phyloP scores from a whole-genome alignment of 768 basidiomycete species.

The Leccinum fibrillosum region DNA sequence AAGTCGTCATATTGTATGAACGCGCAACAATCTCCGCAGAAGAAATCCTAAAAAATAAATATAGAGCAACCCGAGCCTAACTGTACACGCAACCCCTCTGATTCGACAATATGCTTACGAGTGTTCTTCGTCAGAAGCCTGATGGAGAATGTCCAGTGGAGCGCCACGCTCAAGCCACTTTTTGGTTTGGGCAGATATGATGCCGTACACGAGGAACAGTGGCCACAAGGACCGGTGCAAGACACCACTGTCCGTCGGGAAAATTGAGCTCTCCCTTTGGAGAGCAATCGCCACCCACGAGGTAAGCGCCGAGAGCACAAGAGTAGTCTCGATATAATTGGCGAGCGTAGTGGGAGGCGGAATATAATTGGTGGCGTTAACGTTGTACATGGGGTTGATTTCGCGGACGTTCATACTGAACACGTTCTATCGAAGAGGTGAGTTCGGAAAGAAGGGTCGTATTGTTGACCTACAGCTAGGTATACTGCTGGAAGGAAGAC shows the following conservation, averaged over 20 bases:
- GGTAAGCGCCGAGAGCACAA: slow-evolving; percentile 46
- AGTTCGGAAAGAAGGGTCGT: background rate
- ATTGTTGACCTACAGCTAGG: slow-evolving; percentile 20
- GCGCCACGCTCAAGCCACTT: background rate
- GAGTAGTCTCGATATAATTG: slow-evolving; percentile 38
- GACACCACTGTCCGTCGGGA: slow-evolving; percentile 2
- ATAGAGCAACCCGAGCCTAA: background rate
- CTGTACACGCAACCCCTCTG: background rate
- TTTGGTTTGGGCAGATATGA: background rate
- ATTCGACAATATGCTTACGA: background rate
- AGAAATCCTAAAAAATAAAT: background rate
- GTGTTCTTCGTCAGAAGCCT: background rate
- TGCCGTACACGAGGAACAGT: slow-evolving; percentile 9
- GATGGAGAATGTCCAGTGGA: background rate
- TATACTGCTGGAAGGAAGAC: slow-evolving; percentile 54
- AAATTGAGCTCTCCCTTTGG: slow-evolving; percentile 30
- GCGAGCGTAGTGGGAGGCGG: slow-evolving; percentile 19
- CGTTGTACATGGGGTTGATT: slow-evolving; percentile 17
- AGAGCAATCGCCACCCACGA: slow-evolving; percentile 54
- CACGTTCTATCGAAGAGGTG: slow-evolving; percentile 26
- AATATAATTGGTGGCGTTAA: background rate
- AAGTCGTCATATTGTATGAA: background rate
- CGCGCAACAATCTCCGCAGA: background rate
- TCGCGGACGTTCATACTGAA: slow-evolving; percentile 28
- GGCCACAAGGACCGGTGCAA: slow-evolving; percentile 23